These are phyloP conservation scores for Lasiodiplodia sp. DNA, from an alignment of 2,329 filamentous ascomycete genomes.

Conservation along the genomic window DNA sequence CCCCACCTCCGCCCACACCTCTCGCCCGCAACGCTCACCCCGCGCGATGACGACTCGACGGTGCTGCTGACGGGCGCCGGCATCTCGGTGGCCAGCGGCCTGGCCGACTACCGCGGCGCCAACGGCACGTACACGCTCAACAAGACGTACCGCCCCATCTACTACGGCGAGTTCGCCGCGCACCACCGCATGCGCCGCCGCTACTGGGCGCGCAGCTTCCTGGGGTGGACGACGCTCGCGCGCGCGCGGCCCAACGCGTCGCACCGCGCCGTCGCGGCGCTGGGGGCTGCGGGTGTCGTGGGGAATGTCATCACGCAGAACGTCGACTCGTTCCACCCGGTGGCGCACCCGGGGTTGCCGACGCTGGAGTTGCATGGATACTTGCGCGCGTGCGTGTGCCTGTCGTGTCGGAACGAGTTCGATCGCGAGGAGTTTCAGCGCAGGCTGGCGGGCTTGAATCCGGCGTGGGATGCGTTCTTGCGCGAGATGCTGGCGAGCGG, in stretches of 20 bases:
- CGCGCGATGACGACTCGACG: constrained; percentile 47
- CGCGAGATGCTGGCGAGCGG: constrained; percentile 74
- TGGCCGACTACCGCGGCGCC: constrained; percentile 89
- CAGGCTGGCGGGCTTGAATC: constrained; percentile 79
- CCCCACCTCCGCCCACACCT: background rate
- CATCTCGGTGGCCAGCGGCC: constrained; percentile 88
- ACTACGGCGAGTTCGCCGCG: constrained; percentile 85
- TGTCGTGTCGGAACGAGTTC: constrained; percentile 76
- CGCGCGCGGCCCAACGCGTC: constrained; percentile 80
- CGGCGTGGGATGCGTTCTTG: constrained; percentile 82
- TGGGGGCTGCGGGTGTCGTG: constrained; percentile 72
- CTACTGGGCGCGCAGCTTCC: constrained; percentile 94
- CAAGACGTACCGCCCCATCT: constrained; percentile 88
- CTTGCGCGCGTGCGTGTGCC: constrained; percentile 80
- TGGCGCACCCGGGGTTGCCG: constrained; percentile 74
- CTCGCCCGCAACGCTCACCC: constrained; percentile 15
- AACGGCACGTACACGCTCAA: constrained; percentile 94
- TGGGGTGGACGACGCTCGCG: constrained; percentile 86
- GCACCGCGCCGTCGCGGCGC: constrained; percentile 77
- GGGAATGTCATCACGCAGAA: constrained; percentile 89
- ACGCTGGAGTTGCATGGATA: constrained; percentile 93
- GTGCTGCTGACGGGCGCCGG: constrained; percentile 82
- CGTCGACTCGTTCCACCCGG: constrained; percentile 90
- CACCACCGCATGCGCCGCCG: constrained; percentile 86
- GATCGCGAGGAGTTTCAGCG: constrained; percentile 77